Base-by-base conservation (phyloP, 2,329 filamentous ascomycete species). In the Dactylellina sp. region DNA sequence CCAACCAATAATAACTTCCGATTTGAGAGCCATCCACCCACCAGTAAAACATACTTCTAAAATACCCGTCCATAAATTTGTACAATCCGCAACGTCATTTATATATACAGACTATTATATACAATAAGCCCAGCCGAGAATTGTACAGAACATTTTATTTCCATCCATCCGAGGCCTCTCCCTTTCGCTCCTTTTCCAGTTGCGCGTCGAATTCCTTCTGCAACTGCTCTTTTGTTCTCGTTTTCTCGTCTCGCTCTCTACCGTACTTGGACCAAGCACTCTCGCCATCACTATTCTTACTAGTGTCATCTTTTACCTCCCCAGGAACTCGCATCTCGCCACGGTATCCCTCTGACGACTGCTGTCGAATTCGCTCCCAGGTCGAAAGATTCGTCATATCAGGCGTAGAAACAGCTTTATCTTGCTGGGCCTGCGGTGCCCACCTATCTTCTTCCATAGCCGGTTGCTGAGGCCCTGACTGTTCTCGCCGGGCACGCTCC, bases 171-270 rank as follows among this genome's bases (percentile, higher is more conserved):
- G 35, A 14, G 12, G n/a, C 42, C 7, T 60, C 81, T 0, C 83
- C 84, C 60, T 81, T 80, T 57, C 85, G 78, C 75, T 86, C 85
- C 65, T 80, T 80, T 75, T 86, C 84, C 3, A 86, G 75, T 46
- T 82, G 79, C 16, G 81, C 81, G 76, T 86, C 84, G 75, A 86
- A 86, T 24, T 85, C 83, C 60, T 79, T 81, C 78, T 86, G 84
- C 24, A 83, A 83, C 71, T 84, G 81, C 42, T 80, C 77, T 70
- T 81, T 83, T 11, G 83, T 83, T 25, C 80, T 76, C 49, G 81
- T 80, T 22, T 81, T 80, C 39, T 85, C 83, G 2, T 50, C 18
- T 22, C 20, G 24, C 39, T 53, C 62, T 83, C 82, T 4, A 83
- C 82, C 24, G 7, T 24, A n/a, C 39, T 47, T 24, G 6, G 55